phyloP scores from a whole-genome alignment of 768 basidiomycete genomes.

The Tulasnella sp. region DNA sequence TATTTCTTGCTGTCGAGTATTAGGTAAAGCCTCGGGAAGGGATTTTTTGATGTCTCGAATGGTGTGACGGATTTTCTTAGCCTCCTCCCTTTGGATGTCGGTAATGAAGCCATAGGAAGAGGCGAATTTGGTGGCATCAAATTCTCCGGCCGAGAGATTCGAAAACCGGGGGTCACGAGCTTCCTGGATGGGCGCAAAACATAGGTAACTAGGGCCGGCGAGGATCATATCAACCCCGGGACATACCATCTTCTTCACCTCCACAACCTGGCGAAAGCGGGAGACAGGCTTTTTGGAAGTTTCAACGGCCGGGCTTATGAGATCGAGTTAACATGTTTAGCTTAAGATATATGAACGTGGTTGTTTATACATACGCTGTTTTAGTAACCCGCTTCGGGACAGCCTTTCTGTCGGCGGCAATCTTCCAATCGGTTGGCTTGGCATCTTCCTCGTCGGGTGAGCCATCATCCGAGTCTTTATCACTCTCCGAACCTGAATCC shows the following conservation, averaged over 20 bases:
- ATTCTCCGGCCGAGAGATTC: constrained; percentile 60
- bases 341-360: not conserved
- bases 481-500: constrained; percentile 34
- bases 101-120: constrained; percentile 72
- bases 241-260: constrained; percentile 61
- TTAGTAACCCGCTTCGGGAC: constrained; percentile 67
- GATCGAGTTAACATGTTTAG: constrained; percentile 4
- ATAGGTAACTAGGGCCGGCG: not conserved
- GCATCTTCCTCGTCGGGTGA: constrained; percentile 35
- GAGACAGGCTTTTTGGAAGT: constrained; percentile 83
- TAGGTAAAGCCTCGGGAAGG: constrained; percentile 31
- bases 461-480: constrained; percentile 35
- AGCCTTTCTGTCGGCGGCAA: constrained; percentile 40
- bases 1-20: constrained; percentile 32
- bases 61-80: constrained; percentile 58
- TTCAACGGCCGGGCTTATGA: constrained; percentile 66
- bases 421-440: constrained; percentile 33
- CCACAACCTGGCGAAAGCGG: constrained; percentile 64
- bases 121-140: constrained; percentile 61
- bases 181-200: constrained; percentile 47
- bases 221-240: not conserved
- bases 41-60: constrained; percentile 46
- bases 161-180: constrained; percentile 85
- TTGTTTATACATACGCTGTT: constrained; percentile 64
- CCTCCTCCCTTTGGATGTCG: constrained; percentile 60